Evolutionary conservation across 768 basidiomycete species (phyloP), one percentile per base, ranked within the genome.

Genomic region (Mycena galericulata): DNA sequence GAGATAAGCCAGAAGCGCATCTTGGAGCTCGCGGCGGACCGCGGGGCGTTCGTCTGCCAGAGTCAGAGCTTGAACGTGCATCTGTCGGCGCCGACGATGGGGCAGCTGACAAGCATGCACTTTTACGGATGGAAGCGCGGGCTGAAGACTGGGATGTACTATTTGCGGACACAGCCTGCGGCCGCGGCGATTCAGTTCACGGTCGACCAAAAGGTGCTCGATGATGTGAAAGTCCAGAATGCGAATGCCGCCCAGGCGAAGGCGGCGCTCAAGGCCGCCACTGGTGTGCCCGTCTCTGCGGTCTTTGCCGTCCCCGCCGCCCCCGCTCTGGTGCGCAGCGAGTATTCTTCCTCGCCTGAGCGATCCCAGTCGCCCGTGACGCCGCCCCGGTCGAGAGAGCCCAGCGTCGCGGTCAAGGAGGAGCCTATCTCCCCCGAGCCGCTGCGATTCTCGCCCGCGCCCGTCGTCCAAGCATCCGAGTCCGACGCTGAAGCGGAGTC

Each of bases 111-210:
- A 43, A 88, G 87, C 65, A 91, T 91, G 90, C 91, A 92, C 80
- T 92, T 91, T 82, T 94, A 94, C 78, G 93, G 92, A 22, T 94
- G 93, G 93, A 92, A 92, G 84, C 88, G 89, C 77, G 93, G 93
- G 55, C 81, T 94, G 70, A 94, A 94, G 86, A 94, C 93, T 3
- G 93, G 92, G 72, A 91, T 92, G 88, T 90, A 90, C 83, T 94
- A 94, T 80, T 85, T 94, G 57, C 89, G 93, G 56, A 94, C 92
- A 38, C 88, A 90, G 50, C 90, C 92, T 8, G 91, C 92, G n/a
- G 90, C 90, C 26, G 86, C 89, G 71, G 92, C 93, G 55, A 92
- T 92, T 77, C 91, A 94, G 81, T 93, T 94, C 84, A 72, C 70
- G 20, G 70, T 68, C 66, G 96, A 97, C 78, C 91, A 93, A 78